These are phyloP conservation scores for Pyrenochaeta sp. DNA, from an alignment of 2,329 filamentous ascomycete genomes.

Conservation along the genomic window DNA sequence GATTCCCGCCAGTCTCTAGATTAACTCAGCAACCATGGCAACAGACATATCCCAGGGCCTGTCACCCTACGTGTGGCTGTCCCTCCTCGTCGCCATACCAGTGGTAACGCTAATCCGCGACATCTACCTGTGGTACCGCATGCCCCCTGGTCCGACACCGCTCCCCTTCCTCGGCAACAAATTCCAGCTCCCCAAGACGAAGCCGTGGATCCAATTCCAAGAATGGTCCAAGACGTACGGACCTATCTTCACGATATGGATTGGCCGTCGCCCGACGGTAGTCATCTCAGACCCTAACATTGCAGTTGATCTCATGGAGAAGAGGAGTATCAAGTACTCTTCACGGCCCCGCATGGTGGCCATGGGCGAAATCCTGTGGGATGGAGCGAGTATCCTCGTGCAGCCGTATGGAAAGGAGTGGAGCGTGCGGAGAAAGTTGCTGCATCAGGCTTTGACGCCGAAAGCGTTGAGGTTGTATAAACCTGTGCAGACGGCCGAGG, in stretches of 20 bases:
- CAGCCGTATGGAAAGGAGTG: constrained; percentile 59
- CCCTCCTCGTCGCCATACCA: constrained; percentile 35
- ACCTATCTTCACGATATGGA: constrained; percentile 59
- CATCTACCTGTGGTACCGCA: constrained; percentile 42
- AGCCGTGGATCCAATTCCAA: constrained; percentile 50
- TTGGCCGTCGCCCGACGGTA: constrained; percentile 55
- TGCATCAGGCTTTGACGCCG: constrained; percentile 54
- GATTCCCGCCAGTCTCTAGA: neutral
- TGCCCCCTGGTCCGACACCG: constrained; percentile 57
- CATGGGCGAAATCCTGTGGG: constrained; percentile 56
- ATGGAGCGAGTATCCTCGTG: constrained; percentile 55
- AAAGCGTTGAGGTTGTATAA: constrained; percentile 55
- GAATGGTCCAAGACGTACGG: constrained; percentile 56
- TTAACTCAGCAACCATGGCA: constrained; percentile 27
- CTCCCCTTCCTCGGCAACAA: constrained; percentile 55
- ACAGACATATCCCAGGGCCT: constrained; percentile 27
- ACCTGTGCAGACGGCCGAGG: constrained; percentile 59
- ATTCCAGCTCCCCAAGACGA: constrained; percentile 38
- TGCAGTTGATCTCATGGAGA: constrained; percentile 56
- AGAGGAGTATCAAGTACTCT: constrained; percentile 55
- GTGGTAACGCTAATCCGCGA: constrained; percentile 33
- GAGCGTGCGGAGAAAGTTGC: constrained; percentile 50
- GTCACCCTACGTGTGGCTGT: constrained; percentile 34
- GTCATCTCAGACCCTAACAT: constrained; percentile 55
- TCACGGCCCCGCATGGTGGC: constrained; percentile 55